Conservation (phyloP, 2,329 filamentous ascomycete species). For the Drechslerella dactyloides region DNA sequence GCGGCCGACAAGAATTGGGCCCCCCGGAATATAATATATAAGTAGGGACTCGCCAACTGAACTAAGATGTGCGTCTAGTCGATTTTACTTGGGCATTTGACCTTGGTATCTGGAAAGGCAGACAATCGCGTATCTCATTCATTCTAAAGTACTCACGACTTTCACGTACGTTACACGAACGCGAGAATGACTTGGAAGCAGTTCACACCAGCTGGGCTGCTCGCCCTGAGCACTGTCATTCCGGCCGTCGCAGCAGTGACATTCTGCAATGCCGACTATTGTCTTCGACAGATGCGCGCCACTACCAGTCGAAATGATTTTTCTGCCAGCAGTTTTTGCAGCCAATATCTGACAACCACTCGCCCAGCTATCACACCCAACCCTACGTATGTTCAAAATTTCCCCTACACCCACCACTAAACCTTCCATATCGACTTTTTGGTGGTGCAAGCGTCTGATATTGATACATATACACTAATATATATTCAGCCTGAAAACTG, state of each 20-base stretch:
- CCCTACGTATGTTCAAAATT: slow-evolving; percentile 17
- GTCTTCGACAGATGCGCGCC: slow-evolving; percentile 37
- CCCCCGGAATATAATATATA: neutral
- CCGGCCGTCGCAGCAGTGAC: slow-evolving; percentile 15
- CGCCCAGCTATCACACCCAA: slow-evolving; percentile 26
- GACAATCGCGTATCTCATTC: too few relatives aligned
- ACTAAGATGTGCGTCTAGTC: too few relatives aligned
- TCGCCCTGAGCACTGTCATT: slow-evolving; percentile 6
- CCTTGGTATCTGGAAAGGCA: too few relatives aligned
- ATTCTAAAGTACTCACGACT: too few relatives aligned
- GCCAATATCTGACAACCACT: slow-evolving; percentile 32
- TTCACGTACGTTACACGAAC: too few relatives aligned
- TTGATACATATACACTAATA: too few relatives aligned
- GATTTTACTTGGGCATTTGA: too few relatives aligned
- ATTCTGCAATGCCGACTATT: slow-evolving; percentile 43
- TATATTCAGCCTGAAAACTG: neutral
- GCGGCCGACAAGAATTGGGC: neutral
- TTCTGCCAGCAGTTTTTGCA: slow-evolving; percentile 30
- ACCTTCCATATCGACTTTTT: too few relatives aligned
- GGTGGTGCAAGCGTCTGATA: neutral
- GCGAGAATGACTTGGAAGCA: slow-evolving; percentile 18
- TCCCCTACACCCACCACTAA: neutral
- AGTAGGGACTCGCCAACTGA: neutral
- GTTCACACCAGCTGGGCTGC: neutral
- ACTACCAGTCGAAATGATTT: neutral